Conservation (phyloP, 2,329 filamentous ascomycete genomes). For the Penicillium sp. region DNA sequence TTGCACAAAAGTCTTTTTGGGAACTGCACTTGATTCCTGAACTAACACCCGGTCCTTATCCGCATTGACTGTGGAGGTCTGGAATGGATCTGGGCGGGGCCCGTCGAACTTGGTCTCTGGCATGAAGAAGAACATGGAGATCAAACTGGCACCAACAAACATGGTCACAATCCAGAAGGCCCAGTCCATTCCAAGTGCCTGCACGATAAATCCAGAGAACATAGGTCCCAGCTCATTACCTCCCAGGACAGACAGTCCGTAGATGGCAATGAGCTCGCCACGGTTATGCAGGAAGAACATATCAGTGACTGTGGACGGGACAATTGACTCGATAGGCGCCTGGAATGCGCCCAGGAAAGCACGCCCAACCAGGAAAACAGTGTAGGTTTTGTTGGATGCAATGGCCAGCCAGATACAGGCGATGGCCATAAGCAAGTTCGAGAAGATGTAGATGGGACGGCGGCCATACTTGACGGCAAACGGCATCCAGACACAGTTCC, state of each 20-base stretch:
- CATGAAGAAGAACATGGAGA: constrained; percentile 25
- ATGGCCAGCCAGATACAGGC: constrained; percentile 23
- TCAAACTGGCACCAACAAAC: constrained; percentile 16
- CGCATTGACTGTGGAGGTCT: neutral
- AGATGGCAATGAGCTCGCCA: constrained; percentile 15
- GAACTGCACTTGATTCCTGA: constrained; percentile 3
- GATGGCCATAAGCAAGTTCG: constrained; percentile 16
- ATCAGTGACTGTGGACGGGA: constrained; percentile 18
- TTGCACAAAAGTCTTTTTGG: constrained; percentile 3
- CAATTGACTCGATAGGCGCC: constrained; percentile 26
- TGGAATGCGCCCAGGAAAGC: constrained; percentile 23
- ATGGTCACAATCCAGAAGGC: constrained; percentile 21
- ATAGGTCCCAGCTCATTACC: constrained; percentile 29
- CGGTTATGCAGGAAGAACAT: constrained; percentile 21
- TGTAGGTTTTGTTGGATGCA: constrained; percentile 14
- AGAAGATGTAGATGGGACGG: constrained; percentile 18
- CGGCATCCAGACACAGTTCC: constrained; percentile 19
- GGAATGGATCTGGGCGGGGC: constrained; percentile 14
- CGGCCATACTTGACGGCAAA: constrained; percentile 24
- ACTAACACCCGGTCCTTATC: constrained; percentile 10
- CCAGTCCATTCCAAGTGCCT: constrained; percentile 16
- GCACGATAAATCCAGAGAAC: constrained; percentile 25
- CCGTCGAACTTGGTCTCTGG: constrained; percentile 26
- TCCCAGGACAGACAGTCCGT: constrained; percentile 23
- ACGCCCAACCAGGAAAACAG: constrained; percentile 16